Percentiles rank a stretch among this genome's conserved stretches.
Conservation (phyloP, 179 eudicot genomes). For the Camellia oleifera region DNA sequence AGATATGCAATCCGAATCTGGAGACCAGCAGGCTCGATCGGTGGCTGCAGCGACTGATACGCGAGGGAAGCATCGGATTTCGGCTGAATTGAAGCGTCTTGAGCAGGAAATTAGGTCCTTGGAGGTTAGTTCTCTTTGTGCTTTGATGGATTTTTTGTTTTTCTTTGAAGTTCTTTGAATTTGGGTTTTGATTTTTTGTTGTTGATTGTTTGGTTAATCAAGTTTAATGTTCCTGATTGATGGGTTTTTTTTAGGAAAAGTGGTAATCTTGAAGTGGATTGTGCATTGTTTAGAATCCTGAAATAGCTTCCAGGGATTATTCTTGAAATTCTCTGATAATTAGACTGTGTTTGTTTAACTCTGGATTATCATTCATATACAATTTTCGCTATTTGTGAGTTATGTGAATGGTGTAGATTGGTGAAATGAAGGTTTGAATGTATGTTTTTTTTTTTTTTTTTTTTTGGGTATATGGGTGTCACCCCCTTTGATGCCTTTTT, state of each 20-base stretch:
- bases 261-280: background rate
- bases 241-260: background rate
- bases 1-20: constrained; percentile 20
- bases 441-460: background rate
- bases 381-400: background rate
- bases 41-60: constrained; percentile 32
- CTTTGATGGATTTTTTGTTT: background rate
- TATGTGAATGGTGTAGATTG: background rate
- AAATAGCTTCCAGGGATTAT: background rate
- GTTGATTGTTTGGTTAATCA: background rate
- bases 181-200: background rate
- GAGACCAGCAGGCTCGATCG: constrained; percentile 30
- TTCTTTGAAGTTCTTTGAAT: background rate
- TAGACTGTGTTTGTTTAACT: background rate
- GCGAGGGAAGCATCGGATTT: constrained; percentile 71
- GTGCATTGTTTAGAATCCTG: background rate
- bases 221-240: background rate
- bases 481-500: background rate
- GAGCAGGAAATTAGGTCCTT: constrained; percentile 61
- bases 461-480: background rate
- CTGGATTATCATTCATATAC: background rate
- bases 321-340: background rate
- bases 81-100: constrained; percentile 70
- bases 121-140: constrained; percentile 38
- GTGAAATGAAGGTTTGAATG: background rate